Conservation (phyloP, 805 yeast species). For the Kluyveromyces dobzhanskii region DNA sequence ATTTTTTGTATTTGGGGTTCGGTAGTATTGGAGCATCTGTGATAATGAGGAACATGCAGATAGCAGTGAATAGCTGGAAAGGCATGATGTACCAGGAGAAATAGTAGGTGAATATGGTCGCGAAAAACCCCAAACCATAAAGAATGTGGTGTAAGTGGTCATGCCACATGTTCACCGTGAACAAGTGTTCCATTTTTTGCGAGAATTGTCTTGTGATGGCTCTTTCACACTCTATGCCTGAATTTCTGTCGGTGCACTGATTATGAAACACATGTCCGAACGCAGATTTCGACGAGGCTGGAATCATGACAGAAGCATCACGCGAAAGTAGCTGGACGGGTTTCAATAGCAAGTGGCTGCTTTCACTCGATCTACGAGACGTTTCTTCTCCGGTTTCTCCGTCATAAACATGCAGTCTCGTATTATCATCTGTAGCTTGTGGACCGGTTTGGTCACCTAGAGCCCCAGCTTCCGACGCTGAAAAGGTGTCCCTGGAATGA, state of each 20-base stretch:
- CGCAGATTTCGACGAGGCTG: no score
- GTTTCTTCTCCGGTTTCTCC: no score
- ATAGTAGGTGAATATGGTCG: slow-evolving; percentile 17
- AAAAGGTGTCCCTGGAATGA: background rate
- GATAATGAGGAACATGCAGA: slow-evolving; percentile 46
- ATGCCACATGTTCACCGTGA: slow-evolving; percentile 15
- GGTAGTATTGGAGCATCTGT: slow-evolving; percentile 33
- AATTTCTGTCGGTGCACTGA: background rate
- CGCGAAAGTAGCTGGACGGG: no score
- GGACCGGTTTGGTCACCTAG: background rate
- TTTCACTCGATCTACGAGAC: no score
- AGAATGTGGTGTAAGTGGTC: slow-evolving; percentile 16
- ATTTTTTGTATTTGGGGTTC: slow-evolving; percentile 37
- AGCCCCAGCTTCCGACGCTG: background rate
- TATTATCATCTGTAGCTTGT: no score
- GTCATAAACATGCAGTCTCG: no score
- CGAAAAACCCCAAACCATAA: slow-evolving; percentile 14
- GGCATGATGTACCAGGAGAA: slow-evolving; percentile 44
- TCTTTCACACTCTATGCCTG: slow-evolving; percentile 10
- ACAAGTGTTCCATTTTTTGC: slow-evolving; percentile 9
- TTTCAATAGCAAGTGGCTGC: no score
- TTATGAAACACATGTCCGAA: no score
- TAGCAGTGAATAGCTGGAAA: slow-evolving; percentile 53
- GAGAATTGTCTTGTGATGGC: slow-evolving; percentile 16
- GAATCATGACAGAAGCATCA: no score